These are phyloP conservation scores for Chrysanthemum lavandulifolium DNA, from an alignment of 129 eudicot genomes.

Conservation along the genomic window DNA sequence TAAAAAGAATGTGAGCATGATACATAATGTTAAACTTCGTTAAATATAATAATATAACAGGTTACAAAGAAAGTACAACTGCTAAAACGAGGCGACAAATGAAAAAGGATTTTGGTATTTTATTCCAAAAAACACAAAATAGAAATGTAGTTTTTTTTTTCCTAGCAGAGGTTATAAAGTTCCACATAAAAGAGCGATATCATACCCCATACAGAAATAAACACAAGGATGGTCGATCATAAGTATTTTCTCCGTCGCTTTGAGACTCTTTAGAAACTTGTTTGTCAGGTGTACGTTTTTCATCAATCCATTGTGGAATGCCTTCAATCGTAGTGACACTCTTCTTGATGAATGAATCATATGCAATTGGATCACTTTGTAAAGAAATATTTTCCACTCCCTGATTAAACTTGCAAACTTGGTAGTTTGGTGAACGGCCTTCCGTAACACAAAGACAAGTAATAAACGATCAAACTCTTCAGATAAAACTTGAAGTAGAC, in stretches of 20 bases:
- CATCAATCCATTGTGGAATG: slow-evolving; percentile 36
- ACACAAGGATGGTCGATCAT: slow-evolving; percentile 43
- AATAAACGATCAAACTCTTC: slow-evolving; percentile 1
- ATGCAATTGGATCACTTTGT: slow-evolving; percentile 29
- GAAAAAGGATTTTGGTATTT: too few species aligned
- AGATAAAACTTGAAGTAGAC: too few species aligned
- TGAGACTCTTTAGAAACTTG: slow-evolving; percentile 29
- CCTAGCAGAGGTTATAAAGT: background rate
- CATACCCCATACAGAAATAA: slow-evolving; percentile 92
- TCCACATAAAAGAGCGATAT: slow-evolving; percentile 13
- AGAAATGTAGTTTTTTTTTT: too few species aligned
- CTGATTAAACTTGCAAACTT: slow-evolving; percentile 60
- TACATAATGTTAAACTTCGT: too few species aligned
- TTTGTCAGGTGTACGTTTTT: slow-evolving; percentile 31
- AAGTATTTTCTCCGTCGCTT: slow-evolving; percentile 30
- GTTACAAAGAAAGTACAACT: too few species aligned
- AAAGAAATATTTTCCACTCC: slow-evolving; percentile 28
- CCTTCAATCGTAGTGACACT: slow-evolving; percentile 36
- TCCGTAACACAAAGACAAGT: slow-evolving; percentile 39
- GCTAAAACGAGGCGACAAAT: too few species aligned
- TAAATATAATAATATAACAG: too few species aligned
- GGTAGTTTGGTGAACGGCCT: slow-evolving; percentile 82
- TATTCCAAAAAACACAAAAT: too few species aligned
- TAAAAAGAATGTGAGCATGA: too few species aligned
- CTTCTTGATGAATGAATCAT: slow-evolving; percentile 35